Evolutionary conservation across 495 filamentous ascomycete genomes (phyloP), one percentile per base, ranked within the genome.

Genomic region (Aspergillus kassunensis): DNA sequence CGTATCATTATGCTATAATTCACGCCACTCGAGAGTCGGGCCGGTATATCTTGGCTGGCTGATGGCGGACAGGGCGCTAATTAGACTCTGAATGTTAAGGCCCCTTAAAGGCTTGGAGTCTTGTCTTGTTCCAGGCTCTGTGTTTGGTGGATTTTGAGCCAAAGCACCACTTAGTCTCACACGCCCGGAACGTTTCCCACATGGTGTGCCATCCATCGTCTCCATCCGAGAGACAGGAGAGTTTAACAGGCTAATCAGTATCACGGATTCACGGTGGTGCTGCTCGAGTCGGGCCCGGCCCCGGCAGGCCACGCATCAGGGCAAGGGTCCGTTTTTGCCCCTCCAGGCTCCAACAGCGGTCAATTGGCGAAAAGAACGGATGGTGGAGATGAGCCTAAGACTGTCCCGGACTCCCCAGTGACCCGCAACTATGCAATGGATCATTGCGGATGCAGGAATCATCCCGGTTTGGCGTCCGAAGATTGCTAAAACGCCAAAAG

Each of bases 121-220:
- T 27, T 48, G 48, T 43, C 44, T 58, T 47, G 59, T 56, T 62
- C 46, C 47, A 52, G 45, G 42, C 50, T 54, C 53, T 47, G 53
- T 58, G 55, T 61, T 56, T 55, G 54, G 62, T 57, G 51, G 62
- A 54, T 58, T 57, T 51, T 53, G 52, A 58, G 62, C 56, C 59
- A 65, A 58, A 49, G 54, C 52, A 55, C 53, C 43, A 59, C 62
- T 36, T 25, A 37, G 42, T 20, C 21, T 58, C 58, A 55, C 44
- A 44, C 46, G 45, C 42, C 53, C 56, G 54, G 58, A 53, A 59
- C 43, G 24, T 44, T 40, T 64, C 50, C 61, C 59, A 62, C 58
- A 56, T 61, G 59, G 58, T 59, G 49, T 53, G 36, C 49, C 55
- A 48, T 27, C 49, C 55, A 48, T 27, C 19, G 37, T 36, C 37